Base-by-base conservation (phyloP, 1,139 yeast species). In the Scheffersomyces quercinus region DNA sequence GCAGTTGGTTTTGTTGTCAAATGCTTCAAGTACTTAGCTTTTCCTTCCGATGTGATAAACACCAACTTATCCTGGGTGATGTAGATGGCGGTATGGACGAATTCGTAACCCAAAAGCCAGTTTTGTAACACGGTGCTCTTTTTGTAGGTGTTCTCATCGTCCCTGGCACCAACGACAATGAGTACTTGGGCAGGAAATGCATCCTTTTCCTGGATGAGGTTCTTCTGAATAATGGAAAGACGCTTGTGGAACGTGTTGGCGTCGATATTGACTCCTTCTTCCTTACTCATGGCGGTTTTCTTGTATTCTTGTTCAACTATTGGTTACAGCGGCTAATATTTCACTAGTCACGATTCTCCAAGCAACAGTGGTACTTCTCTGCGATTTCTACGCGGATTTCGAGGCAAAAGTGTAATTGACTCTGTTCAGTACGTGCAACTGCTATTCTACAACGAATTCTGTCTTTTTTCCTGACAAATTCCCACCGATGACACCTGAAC, bases 21-120 rank as follows among this genome's bases (percentile, higher is more conserved):
- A 3, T 78, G 77, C 40, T 74, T 77, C 56, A 91, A 70, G 66
- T 90, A 86, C 61, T 85, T 88, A 40, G 96, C 90, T 58, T 91
- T 91, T n/a, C 90, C 89, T 42, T 83, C 85, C 31, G 95, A 84
- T 0, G 98, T 91, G 47, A 91, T 76, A 46, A 93, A 73, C 12
- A 82, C 68, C 39, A 84, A 72, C 55, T 81, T 82, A 37, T 79
- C 79, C 43, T 78, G 75, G 5, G 88, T 79, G 47, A 91, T 70
- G 41, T 78, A 82, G 46, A 93, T 67, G 36, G 83, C 84, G 1
- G 98, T 90, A 45, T 95, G 95, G 16, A 96, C 95, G 60, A 93
- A 91, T 62, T 95, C 98, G 62, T 91, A 93, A 5, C 98, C 97
- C 46, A 93, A 71, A 46, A 93, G 72, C 98, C 98, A 93, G 40